These are phyloP conservation scores for Salix dunnii DNA, from an alignment of 345 rosid species.

Conservation along the genomic window DNA sequence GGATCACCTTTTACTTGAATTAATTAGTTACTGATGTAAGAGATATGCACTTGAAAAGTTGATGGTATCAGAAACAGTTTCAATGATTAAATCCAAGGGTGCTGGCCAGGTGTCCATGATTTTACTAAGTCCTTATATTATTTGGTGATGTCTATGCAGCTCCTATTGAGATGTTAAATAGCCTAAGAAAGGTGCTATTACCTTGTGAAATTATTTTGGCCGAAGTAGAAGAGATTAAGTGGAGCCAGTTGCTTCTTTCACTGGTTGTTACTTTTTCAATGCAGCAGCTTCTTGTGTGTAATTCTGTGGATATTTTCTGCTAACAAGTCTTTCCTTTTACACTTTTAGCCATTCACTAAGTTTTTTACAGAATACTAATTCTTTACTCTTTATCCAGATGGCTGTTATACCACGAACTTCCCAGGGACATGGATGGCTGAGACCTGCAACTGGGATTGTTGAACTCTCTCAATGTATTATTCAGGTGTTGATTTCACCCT, in stretches of 20 bases:
- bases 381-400: slow-evolving; percentile 53
- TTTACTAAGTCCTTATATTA: not conserved
- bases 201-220: not conserved
- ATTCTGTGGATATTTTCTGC: not conserved
- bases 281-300: not conserved
- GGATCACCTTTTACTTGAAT: not conserved
- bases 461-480: slow-evolving; percentile 95
- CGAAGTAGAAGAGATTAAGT: not conserved
- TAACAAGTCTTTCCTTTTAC: not conserved
- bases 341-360: not conserved
- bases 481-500: slow-evolving; percentile 53
- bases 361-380: not conserved
- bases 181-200: not conserved
- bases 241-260: not conserved
- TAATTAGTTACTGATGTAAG: not conserved
- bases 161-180: not conserved
- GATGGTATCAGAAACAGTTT: not conserved
- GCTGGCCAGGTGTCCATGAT: not conserved
- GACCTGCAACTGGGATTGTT: slow-evolving; percentile 91
- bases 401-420: slow-evolving; percentile 83
- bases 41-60: not conserved
- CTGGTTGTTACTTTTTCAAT: not conserved
- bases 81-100: not conserved
- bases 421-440: slow-evolving; percentile 97
- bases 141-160: not conserved